These are phyloP conservation scores for Micromonas pusilla DNA, from an alignment of 139 green algal genomes.

Conservation along the genomic window DNA sequence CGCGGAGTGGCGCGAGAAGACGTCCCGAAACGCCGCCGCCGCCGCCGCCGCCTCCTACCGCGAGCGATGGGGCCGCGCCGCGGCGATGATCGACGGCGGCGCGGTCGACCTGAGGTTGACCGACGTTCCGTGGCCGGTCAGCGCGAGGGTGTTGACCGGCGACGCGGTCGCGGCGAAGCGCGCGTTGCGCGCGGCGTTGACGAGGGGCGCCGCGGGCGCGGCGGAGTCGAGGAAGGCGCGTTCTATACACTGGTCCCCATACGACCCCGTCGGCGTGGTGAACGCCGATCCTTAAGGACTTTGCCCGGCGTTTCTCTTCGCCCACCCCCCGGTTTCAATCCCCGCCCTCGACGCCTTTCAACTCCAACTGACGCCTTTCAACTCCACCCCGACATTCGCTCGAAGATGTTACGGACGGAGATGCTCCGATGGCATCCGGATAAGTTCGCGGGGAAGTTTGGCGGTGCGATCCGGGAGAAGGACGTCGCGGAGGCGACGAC, in stretches of 20 bases:
- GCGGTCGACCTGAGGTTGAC: background rate
- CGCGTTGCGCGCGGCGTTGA: background rate
- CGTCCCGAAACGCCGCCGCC: background rate
- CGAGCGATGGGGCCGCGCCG: background rate
- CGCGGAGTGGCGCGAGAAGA: background rate
- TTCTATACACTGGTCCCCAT: too few relatives aligned
- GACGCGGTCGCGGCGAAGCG: background rate
- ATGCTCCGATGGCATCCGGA: constrained; percentile 24
- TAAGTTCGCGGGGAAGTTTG: background rate
- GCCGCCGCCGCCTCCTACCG: background rate
- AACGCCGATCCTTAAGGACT: too few relatives aligned
- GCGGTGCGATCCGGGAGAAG: background rate
- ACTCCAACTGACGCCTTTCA: too few relatives aligned
- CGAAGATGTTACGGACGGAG: background rate
- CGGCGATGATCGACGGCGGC: background rate
- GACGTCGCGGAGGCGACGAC: background rate
- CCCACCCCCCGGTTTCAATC: background rate
- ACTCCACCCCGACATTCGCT: too few relatives aligned
- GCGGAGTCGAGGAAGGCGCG: background rate
- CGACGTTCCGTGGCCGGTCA: background rate
- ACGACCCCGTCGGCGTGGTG: too few relatives aligned
- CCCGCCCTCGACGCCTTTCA: background rate
- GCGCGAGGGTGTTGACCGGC: background rate
- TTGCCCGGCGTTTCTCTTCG: too few relatives aligned
- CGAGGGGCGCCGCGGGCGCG: too few relatives aligned